Evolutionary conservation across 2,329 filamentous ascomycete genomes (phyloP).

Genomic region (Alternaria panax): DNA sequence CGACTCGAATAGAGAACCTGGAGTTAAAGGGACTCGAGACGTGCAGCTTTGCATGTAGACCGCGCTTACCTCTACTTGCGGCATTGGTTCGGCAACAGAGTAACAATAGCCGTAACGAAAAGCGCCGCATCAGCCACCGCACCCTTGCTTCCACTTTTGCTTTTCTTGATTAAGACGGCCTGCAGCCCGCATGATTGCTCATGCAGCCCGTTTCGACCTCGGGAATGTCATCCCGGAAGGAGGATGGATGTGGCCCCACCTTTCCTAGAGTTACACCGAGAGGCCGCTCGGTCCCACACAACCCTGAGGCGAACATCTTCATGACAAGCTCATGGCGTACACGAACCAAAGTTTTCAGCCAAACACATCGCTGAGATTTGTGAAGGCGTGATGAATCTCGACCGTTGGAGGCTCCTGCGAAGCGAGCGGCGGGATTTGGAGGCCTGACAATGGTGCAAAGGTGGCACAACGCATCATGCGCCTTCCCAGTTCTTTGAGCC

Average conservation of each 20-base stretch:
- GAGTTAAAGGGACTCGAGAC: neutral
- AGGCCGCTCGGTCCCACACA: slow-evolving; percentile 11
- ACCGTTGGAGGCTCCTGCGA: neutral
- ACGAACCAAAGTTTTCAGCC: neutral
- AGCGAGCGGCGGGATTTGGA: slow-evolving; percentile 8
- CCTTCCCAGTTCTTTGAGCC: slow-evolving; percentile 11
- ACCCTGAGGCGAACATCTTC: slow-evolving; percentile 13
- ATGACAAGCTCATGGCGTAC: slow-evolving; percentile 9
- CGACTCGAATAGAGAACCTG: neutral
- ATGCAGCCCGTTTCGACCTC: slow-evolving; percentile 17
- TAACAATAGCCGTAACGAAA: slow-evolving; percentile 9
- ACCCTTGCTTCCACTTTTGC: slow-evolving; percentile 7
- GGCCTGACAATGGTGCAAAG: slow-evolving; percentile 5
- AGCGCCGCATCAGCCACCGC: slow-evolving; percentile 13
- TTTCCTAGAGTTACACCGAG: slow-evolving; percentile 15
- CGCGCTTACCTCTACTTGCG: neutral
- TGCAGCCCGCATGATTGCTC: slow-evolving; percentile 13
- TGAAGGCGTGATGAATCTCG: neutral
- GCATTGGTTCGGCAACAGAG: slow-evolving; percentile 6
- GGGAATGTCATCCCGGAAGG: slow-evolving; percentile 13
- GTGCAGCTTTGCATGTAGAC: neutral
- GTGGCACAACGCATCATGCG: slow-evolving; percentile 10
- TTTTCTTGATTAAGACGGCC: slow-evolving; percentile 8
- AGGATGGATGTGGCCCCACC: slow-evolving; percentile 14
- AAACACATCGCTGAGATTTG: neutral